Base-by-base conservation (phyloP, 1,284 basidiomycete species). In the Pseudozyma tsukubaensis region DNA sequence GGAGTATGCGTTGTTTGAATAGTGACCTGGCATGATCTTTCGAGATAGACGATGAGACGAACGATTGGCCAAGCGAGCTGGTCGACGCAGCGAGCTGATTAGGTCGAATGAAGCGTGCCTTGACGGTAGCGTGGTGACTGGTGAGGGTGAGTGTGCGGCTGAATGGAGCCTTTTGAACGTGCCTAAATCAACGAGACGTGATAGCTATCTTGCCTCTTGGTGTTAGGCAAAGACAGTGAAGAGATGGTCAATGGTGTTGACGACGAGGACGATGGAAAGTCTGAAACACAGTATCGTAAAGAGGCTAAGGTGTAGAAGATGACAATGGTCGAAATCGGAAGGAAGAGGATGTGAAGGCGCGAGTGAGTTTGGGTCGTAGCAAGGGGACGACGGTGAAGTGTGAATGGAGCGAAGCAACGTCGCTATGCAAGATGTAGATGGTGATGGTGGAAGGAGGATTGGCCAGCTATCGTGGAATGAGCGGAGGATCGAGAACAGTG, bases 131-230 rank as follows among this genome's bases (percentile, higher is more conserved):
- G 24, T 16, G 18, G 34, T 34, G 36, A 40, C 4, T 37, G 52
- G 4, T 11, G 8, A 19, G 29, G 32, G 18, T 7, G 9, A 14
- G 18, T 49, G 44, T 21, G 54, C 62, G 69, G 69, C 69, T 72
- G 57, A 72, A 72, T 66, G 52, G 63, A 72, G 69, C 69, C 69
- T 72, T 45, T 42, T 3, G 14, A 40, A 19, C 24, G 18, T 1
- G 24, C 12, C 39, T 40, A 2, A 29, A 50, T 44, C 44, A 63
- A 45, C 32, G 39, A 39, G 44, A 45, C 45, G 61, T 60, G 39
- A 18, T 53, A 37, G 19, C 32, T 36, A 43, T 32, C 60, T 56
- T 54, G 59, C 39, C 56, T n/a, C 14, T 42, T 34, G 49, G 40
- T 19, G 18, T 10, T 37, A 50, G 35, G 49, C 19, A 43, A 55